phyloP scores from a whole-genome alignment of 306 rosid genomes.

The Pyrus betulifolia region DNA sequence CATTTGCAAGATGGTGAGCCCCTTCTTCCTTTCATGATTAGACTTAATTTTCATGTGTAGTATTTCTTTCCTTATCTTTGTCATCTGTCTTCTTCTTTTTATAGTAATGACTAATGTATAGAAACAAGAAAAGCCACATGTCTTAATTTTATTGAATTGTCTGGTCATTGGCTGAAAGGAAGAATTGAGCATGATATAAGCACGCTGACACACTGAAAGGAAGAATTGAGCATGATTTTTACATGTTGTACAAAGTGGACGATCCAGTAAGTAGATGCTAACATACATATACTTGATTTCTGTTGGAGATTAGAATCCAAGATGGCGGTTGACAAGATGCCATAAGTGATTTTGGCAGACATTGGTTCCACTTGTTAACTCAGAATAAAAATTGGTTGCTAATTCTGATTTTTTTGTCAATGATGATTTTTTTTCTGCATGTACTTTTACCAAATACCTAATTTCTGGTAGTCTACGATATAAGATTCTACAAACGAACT shows the following conservation, averaged over 20 bases:
- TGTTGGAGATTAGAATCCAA: neutral
- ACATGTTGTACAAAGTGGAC: neutral
- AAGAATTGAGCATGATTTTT: neutral
- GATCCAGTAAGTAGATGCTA: neutral
- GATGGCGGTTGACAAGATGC: neutral
- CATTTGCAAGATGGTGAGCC: conserved; percentile 89
- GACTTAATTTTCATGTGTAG: neutral
- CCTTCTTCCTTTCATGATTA: neutral
- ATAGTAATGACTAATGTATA: neutral
- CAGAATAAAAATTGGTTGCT: neutral
- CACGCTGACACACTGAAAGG: neutral
- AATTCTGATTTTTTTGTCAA: neutral
- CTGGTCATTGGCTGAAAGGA: neutral
- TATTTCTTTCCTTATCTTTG: neutral
- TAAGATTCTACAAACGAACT: neutral
- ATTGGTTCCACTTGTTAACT: neutral
- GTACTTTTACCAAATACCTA: neutral
- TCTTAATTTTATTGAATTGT: neutral
- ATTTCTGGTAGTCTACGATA: neutral
- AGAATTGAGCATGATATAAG: neutral
- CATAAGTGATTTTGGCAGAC: neutral
- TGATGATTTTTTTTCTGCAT: neutral
- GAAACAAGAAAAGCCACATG: neutral
- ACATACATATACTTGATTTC: neutral
- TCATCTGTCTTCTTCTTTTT: neutral